A percentile compares a stretch with the other conserved stretches of the same genome.
These are phyloP conservation scores for Apiospora arundinis DNA, from an alignment of 2,329 filamentous ascomycete species.

Conservation along the genomic window DNA sequence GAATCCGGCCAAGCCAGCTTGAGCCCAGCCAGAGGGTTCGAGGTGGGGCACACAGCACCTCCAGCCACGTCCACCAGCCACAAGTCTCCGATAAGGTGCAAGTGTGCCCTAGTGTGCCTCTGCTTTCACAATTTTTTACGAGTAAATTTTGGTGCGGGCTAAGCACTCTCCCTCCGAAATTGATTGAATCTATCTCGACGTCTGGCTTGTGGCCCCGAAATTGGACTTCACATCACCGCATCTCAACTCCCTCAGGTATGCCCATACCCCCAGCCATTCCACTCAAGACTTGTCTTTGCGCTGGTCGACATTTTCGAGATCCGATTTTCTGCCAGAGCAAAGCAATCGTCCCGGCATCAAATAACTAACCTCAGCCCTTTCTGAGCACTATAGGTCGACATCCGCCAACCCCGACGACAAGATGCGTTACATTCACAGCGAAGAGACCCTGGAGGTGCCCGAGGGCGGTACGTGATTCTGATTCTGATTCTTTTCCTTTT, in stretches of 20 bases:
- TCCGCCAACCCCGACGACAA: conserved; percentile 63
- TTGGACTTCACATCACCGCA: conserved; percentile 39
- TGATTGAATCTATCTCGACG: conserved; percentile 21
- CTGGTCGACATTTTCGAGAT: conserved; percentile 13
- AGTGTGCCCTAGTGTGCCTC: conserved; percentile 18
- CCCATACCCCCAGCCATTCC: conserved; percentile 24
- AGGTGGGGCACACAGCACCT: background rate
- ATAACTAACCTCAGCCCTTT: background rate
- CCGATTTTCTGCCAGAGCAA: conserved; percentile 1
- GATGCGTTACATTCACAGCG: conserved; percentile 99
- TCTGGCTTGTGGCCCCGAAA: conserved; percentile 23
- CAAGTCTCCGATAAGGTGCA: background rate
- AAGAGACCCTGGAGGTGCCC: conserved; percentile 94
- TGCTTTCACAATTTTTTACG: conserved; percentile 18
- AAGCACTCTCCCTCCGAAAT: conserved; percentile 23
- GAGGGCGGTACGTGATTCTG: conserved; percentile 85
- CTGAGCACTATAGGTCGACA: conserved; percentile 6
- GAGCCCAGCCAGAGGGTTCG: background rate
- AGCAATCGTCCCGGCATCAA: background rate
- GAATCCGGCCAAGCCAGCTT: no score
- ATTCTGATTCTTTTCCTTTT: conserved; percentile 46
- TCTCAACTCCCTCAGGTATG: conserved; percentile 40
- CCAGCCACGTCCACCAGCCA: conserved; percentile 13
- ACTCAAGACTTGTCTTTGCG: conserved; percentile 17
- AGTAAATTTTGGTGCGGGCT: conserved; percentile 18